Conservation (phyloP, 352 stramenopile genomes). For the Phytophthora megakarya region DNA sequence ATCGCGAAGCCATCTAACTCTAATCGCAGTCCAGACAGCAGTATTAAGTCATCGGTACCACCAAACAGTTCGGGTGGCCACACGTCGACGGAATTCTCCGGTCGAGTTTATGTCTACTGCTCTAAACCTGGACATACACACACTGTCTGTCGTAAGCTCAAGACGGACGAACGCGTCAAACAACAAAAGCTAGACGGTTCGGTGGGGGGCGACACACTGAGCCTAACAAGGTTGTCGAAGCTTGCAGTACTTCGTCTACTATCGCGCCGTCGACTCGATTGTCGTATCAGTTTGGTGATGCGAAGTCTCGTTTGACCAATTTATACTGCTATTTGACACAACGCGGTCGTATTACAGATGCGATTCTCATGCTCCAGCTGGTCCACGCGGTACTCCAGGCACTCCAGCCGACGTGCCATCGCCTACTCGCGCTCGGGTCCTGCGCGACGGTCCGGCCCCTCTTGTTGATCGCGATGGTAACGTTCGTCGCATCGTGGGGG, state of each 20-base stretch:
- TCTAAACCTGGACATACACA: background rate
- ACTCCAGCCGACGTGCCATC: no score
- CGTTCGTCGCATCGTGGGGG: no score
- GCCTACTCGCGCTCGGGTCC: no score
- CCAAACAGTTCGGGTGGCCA: background rate
- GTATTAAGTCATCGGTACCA: background rate
- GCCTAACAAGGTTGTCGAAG: background rate
- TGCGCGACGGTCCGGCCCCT: no score
- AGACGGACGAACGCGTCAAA: background rate
- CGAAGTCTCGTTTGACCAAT: background rate
- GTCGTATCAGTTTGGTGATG: background rate
- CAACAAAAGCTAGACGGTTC: conserved; percentile 1
- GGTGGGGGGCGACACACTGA: background rate
- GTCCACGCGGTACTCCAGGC: no score
- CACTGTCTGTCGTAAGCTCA: background rate
- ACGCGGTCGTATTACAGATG: background rate
- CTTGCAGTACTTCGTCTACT: background rate
- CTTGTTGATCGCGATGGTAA: no score
- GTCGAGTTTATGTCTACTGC: background rate
- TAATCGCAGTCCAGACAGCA: background rate
- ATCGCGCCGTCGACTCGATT: background rate
- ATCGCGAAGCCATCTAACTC: background rate
- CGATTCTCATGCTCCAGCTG: no score
- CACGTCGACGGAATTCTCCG: background rate
- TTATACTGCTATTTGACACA: background rate